Conservation (phyloP, 106 monocot species). For the Acanthochlamys bracteata region DNA sequence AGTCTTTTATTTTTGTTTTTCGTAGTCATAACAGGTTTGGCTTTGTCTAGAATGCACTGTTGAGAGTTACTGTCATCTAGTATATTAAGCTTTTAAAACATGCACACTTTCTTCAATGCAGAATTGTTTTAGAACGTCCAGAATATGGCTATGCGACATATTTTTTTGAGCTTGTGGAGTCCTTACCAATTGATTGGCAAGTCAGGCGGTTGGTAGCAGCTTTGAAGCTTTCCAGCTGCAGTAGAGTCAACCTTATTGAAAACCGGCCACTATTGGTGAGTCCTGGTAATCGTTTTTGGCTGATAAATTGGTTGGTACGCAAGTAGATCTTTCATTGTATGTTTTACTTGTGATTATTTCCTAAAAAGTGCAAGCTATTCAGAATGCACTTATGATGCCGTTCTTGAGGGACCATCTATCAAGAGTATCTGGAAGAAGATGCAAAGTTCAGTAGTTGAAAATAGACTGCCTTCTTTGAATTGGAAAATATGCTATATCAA, state of each 20-base stretch:
- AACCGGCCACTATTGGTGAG: conserved; percentile 76
- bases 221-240: conserved; percentile 73
- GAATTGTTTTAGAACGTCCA: conserved; percentile 94
- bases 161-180: conserved; percentile 84
- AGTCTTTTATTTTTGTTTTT: conserved; percentile 95
- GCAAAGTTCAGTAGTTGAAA: too few relatives aligned
- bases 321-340: too few relatives aligned
- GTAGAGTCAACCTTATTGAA: conserved; percentile 65
- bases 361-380: too few relatives aligned
- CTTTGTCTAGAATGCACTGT: background rate
- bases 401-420: too few relatives aligned
- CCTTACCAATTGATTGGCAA: conserved; percentile 81
- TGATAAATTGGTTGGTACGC: too few relatives aligned
- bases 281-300: background rate
- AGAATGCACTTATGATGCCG: too few relatives aligned
- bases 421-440: too few relatives aligned
- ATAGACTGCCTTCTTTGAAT: too few relatives aligned
- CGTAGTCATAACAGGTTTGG: conserved; percentile 72
- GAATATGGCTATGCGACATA: conserved; percentile 99
- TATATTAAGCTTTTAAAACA: background rate
- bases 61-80: background rate
- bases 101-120: conserved; percentile 17
- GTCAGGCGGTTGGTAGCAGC: conserved; percentile 63
- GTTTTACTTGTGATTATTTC: too few relatives aligned
- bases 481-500: too few relatives aligned